Conservation (phyloP, 2,329 filamentous ascomycete genomes). For the Dactylella cylindrospora region DNA sequence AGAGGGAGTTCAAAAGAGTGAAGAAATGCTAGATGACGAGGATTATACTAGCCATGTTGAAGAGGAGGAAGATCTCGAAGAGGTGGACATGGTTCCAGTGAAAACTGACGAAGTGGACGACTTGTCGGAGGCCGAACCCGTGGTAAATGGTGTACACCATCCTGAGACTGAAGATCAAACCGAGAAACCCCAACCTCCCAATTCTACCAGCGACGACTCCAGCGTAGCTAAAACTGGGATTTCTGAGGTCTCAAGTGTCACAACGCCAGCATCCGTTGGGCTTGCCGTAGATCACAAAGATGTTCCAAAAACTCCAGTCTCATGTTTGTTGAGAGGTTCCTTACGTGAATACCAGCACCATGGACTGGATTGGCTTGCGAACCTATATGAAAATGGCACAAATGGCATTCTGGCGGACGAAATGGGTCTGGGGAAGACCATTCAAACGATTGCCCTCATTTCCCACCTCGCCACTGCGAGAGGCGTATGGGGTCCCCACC, state of each 20-base stretch:
- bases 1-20: constrained; percentile 48
- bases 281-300: constrained; percentile 26
- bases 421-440: constrained; percentile 95
- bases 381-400: constrained; percentile 85
- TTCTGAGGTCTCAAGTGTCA: constrained; percentile 48
- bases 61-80: constrained; percentile 46
- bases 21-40: constrained; percentile 50
- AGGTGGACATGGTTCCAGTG: constrained; percentile 45
- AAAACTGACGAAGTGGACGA: constrained; percentile 6
- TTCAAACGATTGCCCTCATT: constrained; percentile 91
- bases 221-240: constrained; percentile 47
- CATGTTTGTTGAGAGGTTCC: constrained; percentile 80
- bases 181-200: constrained; percentile 39
- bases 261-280: constrained; percentile 37
- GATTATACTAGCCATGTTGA: constrained; percentile 44
- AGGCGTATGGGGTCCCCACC: constrained; percentile 90
- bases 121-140: constrained; percentile 22
- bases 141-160: constrained; percentile 18
- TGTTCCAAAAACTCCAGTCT: constrained; percentile 66
- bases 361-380: constrained; percentile 95
- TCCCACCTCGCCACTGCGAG: constrained; percentile 89
- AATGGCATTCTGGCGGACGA: constrained; percentile 97
- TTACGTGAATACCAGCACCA: constrained; percentile 95
- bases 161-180: constrained; percentile 2
- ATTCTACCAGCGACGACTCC: constrained; percentile 40